These are phyloP conservation scores for Stylosanthes scabra DNA, from an alignment of 331 rosid genomes.

Conservation along the genomic window DNA sequence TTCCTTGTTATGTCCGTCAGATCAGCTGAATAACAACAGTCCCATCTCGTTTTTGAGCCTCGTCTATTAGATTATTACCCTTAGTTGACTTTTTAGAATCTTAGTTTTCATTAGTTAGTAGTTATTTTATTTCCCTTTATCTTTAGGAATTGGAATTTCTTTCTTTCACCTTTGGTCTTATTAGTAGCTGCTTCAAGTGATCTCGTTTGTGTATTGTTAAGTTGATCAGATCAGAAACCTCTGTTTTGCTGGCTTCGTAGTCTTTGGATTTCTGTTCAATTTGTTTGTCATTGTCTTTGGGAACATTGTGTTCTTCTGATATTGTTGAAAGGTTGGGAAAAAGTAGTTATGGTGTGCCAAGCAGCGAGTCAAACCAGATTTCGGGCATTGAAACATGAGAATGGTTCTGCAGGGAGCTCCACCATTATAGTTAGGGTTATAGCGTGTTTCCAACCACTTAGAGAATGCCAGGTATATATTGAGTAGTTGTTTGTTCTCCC, in stretches of 20 bases:
- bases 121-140: background rate
- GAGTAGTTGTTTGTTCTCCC: background rate
- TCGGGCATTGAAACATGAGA: conserved; percentile 98
- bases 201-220: conserved; percentile 3
- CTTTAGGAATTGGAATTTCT: background rate
- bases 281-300: conserved; percentile 30
- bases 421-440: conserved; percentile 93
- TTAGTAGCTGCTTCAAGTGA: background rate
- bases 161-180: background rate
- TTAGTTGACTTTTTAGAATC: background rate
- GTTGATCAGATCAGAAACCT: conserved; percentile 14
- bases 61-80: conserved; percentile 1
- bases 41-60: background rate
- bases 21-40: conserved; percentile 67
- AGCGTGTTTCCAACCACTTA: conserved; percentile 98
- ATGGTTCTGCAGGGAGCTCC: conserved; percentile 85
- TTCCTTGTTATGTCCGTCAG: conserved; percentile 97
- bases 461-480: conserved; percentile 91
- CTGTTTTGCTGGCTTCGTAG: conserved; percentile 28
- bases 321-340: conserved; percentile 59
- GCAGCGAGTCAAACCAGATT: conserved; percentile 99
- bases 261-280: conserved; percentile 5
- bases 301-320: conserved; percentile 50
- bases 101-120: conserved; percentile 12
- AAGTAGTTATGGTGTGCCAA: conserved; percentile 99